A percentile compares a stretch with the other conserved stretches of the same genome.
Conservation (phyloP, 345 rosid genomes). For the Gossypium raimondii region DNA sequence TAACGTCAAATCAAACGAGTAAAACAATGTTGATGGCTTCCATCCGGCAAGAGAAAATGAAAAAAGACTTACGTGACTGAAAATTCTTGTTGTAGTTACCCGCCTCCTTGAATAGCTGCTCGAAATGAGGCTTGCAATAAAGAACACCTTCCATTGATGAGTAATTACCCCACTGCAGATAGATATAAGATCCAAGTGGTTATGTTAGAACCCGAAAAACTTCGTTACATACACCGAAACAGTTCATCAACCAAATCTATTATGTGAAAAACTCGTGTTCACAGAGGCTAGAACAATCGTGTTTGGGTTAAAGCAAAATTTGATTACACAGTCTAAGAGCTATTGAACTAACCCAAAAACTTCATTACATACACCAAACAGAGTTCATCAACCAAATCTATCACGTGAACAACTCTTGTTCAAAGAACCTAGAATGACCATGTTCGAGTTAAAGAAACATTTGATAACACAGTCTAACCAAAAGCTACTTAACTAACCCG, state of each 20-base stretch:
- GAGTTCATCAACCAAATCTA: too few relatives aligned
- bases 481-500: neutral
- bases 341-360: neutral
- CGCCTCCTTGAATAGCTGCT: conserved; percentile 93
- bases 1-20: conserved; percentile 20
- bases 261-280: neutral
- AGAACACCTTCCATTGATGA: conserved; percentile 98
- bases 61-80: conserved; percentile 65
- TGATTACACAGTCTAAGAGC: neutral
- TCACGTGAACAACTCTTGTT: too few relatives aligned
- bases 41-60: conserved; percentile 1
- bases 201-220: conserved; percentile 8
- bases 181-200: too few relatives aligned
- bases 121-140: conserved; percentile 96
- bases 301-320: neutral
- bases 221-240: neutral
- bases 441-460: too few relatives aligned
- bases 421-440: too few relatives aligned
- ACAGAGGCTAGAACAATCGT: neutral
- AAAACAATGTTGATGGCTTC: conserved; percentile 14
- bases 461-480: too few relatives aligned
- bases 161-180: conserved; percentile 76
- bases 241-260: neutral
- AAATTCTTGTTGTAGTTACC: conserved; percentile 93
- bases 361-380: too few relatives aligned